Conservation (phyloP, 148 eudicot genomes). For the Arctostaphylos glauca region DNA sequence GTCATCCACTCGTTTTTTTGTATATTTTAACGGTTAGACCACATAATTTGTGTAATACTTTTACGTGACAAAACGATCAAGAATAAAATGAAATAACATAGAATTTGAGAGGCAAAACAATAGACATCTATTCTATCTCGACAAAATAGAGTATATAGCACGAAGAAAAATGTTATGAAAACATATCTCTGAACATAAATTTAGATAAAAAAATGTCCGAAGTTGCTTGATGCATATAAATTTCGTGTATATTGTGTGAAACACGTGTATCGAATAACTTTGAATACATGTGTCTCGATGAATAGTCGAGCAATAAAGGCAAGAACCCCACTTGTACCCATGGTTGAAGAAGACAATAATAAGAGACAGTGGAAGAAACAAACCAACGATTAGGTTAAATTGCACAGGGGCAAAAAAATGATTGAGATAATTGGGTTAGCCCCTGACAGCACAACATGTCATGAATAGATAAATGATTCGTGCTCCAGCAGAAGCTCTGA, state of each 20-base stretch:
- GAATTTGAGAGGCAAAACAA: not conserved
- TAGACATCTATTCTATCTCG: not conserved
- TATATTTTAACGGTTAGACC: too few species aligned
- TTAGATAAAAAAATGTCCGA: too few species aligned
- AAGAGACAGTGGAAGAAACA: not conserved
- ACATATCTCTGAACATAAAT: too few species aligned
- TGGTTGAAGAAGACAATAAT: not conserved
- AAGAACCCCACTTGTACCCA: constrained; percentile 14
- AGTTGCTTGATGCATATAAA: too few species aligned
- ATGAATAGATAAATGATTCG: constrained; percentile 15
- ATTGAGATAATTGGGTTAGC: constrained; percentile 25
- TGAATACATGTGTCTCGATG: too few species aligned
- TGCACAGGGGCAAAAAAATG: constrained; percentile 22
- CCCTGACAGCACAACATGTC: constrained; percentile 28
- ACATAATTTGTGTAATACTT: too few species aligned
- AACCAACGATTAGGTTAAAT: not conserved
- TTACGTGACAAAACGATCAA: too few species aligned
- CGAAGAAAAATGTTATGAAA: not conserved
- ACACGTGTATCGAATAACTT: too few species aligned
- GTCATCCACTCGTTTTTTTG: too few species aligned
- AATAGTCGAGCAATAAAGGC: not conserved
- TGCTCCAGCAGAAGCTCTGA: not conserved
- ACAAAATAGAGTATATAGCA: not conserved
- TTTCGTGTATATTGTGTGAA: too few species aligned
- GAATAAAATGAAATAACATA: too few species aligned